Evolutionary conservation across 768 basidiomycete genomes (phyloP).

Genomic region (Leccinellum rugosiceps): DNA sequence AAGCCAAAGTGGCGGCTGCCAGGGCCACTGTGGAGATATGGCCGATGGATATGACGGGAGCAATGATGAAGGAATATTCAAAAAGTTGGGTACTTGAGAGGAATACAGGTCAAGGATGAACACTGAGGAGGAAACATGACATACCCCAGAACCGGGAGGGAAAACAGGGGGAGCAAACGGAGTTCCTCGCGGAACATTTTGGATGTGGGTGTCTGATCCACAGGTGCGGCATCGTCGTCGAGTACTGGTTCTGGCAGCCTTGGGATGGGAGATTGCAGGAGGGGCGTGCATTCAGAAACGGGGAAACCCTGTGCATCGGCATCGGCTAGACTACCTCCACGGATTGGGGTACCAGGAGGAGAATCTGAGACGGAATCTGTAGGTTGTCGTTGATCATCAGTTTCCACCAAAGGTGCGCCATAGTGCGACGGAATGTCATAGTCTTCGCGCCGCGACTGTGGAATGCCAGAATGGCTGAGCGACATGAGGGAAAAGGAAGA

Average conservation of each 20-base stretch:
- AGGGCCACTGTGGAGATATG: conserved; percentile 88
- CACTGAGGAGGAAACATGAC: conserved; percentile 18
- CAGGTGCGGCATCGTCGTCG: conserved; percentile 4
- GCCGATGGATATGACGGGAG: conserved; percentile 83
- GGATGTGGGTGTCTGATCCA: conserved; percentile 20
- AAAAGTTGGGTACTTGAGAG: conserved; percentile 63
- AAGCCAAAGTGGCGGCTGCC: conserved; percentile 74
- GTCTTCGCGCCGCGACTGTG: conserved; percentile 59
- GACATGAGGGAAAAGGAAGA: conserved; percentile 27
- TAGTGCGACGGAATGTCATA: conserved; percentile 59
- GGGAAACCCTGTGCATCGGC: background rate
- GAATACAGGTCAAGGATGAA: conserved; percentile 1
- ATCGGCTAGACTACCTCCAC: background rate
- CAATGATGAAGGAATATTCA: conserved; percentile 84
- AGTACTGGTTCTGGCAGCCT: conserved; percentile 54
- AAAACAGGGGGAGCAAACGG: conserved; percentile 55
- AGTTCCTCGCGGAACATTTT: conserved; percentile 58
- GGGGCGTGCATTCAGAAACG: conserved; percentile 54
- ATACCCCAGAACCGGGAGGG: conserved; percentile 71
- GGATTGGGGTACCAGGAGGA: conserved; percentile 19
- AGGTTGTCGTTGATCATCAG: conserved; percentile 9
- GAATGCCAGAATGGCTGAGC: conserved; percentile 32
- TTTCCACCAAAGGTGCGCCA: conserved; percentile 39
- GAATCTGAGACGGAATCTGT: conserved; percentile 10
- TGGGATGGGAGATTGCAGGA: conserved; percentile 47